Evolutionary conservation across 2,329 filamentous ascomycete species (phyloP), one percentile per base, ranked within the genome.

Genomic region (Dactylellina sp.): DNA sequence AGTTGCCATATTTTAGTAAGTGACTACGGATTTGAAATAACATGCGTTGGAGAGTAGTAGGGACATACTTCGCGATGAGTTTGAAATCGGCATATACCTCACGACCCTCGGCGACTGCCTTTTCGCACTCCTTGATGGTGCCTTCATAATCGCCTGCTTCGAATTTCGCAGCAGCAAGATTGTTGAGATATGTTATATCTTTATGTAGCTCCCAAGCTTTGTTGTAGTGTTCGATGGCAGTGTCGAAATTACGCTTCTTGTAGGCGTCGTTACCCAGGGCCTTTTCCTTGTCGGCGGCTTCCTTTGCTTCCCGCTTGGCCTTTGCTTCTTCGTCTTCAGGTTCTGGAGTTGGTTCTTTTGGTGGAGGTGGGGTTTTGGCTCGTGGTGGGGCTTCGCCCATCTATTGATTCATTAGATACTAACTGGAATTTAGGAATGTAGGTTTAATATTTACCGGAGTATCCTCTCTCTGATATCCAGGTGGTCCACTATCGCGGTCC

Each of bases 131-230:
- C 79, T 96, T 91, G 76, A 99, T 93, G 77, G 90, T 89, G 68
- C 89, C 91, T 79, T 96, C 87, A 81, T 91, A 96, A 81, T 98
- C 95, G 66, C 93, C 93, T 85, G 98, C 97, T 82, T 99, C 95
- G 79, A 93, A 98, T 79, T 96, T 88, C 72, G 94, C 95, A 2
- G 95, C 95, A 72, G 93, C 92, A 32, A 96, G 86, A 83, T 99
- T 99, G 84, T 96, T 99, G 72, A 98, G 86, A 83, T 99, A 99
- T 14, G 94, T 95, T 79, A 99, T 96, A 79, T 99, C 95, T 85
- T 97, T 95, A 87, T 92, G 86, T 40, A 91, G 82, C 71, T 97
- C 93, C 95, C 95, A 99, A 0, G 95, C 95, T 82, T 96, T 96
- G 81, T 82, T 87, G 85, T 99, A 99, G 84, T 99, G 92, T 80